Percentiles rank a stretch among this genome's conserved stretches.
These are phyloP conservation scores for Sindora glabra DNA, from an alignment of 306 rosid species.

Conservation along the genomic window DNA sequence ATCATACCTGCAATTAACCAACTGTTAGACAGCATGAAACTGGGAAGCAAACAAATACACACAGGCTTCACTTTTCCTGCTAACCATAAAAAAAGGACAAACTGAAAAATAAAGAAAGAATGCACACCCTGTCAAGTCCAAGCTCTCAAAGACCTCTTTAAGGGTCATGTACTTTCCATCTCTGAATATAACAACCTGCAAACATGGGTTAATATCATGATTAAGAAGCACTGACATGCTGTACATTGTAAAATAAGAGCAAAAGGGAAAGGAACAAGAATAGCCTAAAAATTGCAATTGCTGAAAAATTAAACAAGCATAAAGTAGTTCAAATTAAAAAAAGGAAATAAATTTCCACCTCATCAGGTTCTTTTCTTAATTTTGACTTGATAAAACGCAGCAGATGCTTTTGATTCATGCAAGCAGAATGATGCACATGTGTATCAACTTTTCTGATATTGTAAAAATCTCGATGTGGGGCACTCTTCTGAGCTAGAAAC, in stretches of 20 bases:
- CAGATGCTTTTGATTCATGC: slow-evolving; percentile 95
- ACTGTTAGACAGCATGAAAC: slow-evolving; percentile 16
- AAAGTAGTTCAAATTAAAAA: not conserved
- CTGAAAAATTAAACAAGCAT: not conserved
- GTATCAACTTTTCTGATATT: slow-evolving; percentile 83
- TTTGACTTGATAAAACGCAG: slow-evolving; percentile 81
- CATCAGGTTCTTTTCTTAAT: slow-evolving; percentile 72
- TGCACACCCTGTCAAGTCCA: slow-evolving; percentile 80
- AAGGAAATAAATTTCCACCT: slow-evolving; percentile 29
- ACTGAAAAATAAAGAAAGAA: not conserved
- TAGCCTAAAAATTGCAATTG: not conserved
- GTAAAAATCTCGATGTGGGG: slow-evolving; percentile 88
- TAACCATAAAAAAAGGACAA: not conserved
- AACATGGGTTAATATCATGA: slow-evolving; percentile 3
- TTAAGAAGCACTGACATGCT: slow-evolving; percentile 19
- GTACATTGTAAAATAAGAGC: slow-evolving; percentile 13
- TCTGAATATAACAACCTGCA: slow-evolving; percentile 87
- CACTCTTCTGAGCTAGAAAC: slow-evolving; percentile 70
- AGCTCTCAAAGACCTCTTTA: slow-evolving; percentile 84
- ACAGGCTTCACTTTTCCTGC: not conserved
- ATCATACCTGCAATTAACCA: slow-evolving; percentile 44
- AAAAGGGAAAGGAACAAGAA: not conserved
- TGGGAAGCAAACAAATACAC: not conserved
- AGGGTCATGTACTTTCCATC: slow-evolving; percentile 91
- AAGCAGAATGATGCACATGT: slow-evolving; percentile 90